These are phyloP conservation scores for Penicillium concentricum DNA, from an alignment of 2,329 filamentous ascomycete genomes.

Conservation along the genomic window DNA sequence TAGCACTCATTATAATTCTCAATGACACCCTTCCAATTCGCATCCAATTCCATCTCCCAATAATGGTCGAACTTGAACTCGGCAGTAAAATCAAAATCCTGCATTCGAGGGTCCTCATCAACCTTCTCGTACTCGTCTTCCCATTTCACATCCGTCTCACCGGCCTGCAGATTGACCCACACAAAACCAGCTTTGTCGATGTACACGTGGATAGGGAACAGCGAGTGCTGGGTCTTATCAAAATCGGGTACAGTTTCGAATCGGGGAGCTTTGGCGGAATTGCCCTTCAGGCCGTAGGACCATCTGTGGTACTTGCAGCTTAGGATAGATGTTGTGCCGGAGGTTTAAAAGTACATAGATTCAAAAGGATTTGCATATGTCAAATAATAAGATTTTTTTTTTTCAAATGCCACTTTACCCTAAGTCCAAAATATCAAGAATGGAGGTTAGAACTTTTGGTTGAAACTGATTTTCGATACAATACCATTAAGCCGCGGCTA, in stretches of 20 bases:
- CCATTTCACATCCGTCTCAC: conserved; percentile 20
- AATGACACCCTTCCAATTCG: conserved; percentile 26
- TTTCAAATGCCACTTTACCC: no score
- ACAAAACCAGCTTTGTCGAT: conserved; percentile 24
- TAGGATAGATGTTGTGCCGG: conserved; percentile 17
- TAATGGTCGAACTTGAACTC: conserved; percentile 26
- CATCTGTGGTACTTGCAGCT: conserved; percentile 28
- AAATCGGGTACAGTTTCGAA: conserved; percentile 23
- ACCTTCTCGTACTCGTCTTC: conserved; percentile 16
- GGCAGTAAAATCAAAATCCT: conserved; percentile 22
- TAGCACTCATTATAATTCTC: conserved; percentile 31
- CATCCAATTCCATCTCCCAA: conserved; percentile 26
- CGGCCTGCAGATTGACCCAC: conserved; percentile 26
- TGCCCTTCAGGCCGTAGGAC: conserved; percentile 27
- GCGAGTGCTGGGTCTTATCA: conserved; percentile 16
- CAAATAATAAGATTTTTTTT: no score
- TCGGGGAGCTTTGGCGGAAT: conserved; percentile 25
- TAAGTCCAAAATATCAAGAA: no score
- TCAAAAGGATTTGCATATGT: no score
- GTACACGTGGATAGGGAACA: conserved; percentile 23
- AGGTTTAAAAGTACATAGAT: no score
- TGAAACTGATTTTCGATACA: no score
- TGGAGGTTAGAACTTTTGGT: no score
- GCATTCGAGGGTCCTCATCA: conserved; percentile 24
- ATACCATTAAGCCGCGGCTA: no score